Evolutionary conservation across 1,284 basidiomycete species (phyloP), one percentile per base, ranked within the genome.

Genomic region (Ceratobasidium sp.): DNA sequence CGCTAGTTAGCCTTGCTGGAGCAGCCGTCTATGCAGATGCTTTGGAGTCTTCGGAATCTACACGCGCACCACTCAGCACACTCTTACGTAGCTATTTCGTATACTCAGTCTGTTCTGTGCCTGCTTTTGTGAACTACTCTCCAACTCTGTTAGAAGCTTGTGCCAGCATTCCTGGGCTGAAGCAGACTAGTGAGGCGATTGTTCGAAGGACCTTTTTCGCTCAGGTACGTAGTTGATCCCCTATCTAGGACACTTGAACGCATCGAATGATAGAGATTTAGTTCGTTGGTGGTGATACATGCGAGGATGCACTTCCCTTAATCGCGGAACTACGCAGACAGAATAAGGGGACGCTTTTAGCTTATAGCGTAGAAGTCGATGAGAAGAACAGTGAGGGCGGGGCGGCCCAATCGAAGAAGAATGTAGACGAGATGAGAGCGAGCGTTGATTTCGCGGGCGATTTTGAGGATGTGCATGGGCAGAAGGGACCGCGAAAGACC

Each of bases 251-350:
- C 33, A 28, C 20, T 61, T 42, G 3, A 55, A 33, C 28, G 9
- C 10, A 13, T 23, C 28, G 12, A 23, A 40, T 40, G 6, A 12
- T 18, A 28, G 46, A 39, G 42, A 12, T 71, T 15, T 86, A 88
- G 82, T 98, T 98, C 82, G 95, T 97, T 6, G 95, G 95, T 0
- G 95, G 94, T 2, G 96, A 97, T 79, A 93, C 93, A 0, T 93
- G 93, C 0, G 88, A 90, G 46, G 92, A 89, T 56, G 91, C 92
- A 13, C 81, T 95, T 7, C 91, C 93, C 2, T 83, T 94, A 3
- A 89, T 97, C 64, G 87, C 88, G 58, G 83, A 85, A 20, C 87
- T 97, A 42, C 89, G 94, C 28, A 83, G 84, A 13, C 89, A 90
- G 80, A 92, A 93, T 81, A 93, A 93, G 80, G 96, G 95, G 4